Evolutionary conservation across 768 basidiomycete genomes (phyloP), one percentile per base, ranked within the genome.

Genomic region (Collybia sordida): DNA sequence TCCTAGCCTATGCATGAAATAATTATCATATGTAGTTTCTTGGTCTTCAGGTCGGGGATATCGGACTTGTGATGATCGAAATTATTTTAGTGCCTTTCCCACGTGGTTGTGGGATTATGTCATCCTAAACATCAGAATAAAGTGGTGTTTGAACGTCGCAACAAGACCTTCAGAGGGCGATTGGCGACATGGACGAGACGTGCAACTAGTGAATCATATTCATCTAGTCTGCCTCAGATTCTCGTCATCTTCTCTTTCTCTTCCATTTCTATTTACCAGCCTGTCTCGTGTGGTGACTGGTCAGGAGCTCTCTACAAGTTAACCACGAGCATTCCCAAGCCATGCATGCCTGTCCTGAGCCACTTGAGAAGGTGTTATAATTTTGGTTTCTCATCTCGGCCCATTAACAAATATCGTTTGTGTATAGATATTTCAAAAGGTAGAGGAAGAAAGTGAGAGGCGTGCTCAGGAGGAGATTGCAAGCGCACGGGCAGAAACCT

Each of bases 401-500:
- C 19, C 19, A 7, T 24, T 46, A 18, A 42, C 11, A 22, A 31
- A 31, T 14, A 31, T 31, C 9, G 14, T 31, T 6, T 3, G 23
- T 41, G 2, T 28, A 15, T 28, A 60, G 56, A 48, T 54, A 18
- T 60, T 58, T 43, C 51, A 56, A 48, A 53, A 52, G 18, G 54
- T 58, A 11, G 52, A 57, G 42, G 49, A 55, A 41, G 52, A 55
- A 45, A 52, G 41, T 27, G 59, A 58, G 35, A 52, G 50, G 50
- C 53, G 57, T 28, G 49, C 55, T 46, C 44, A 19, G 31, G 54
- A 55, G 47, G 49, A 48, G 31, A 18, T 31, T 37, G 38, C 27
- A 24, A 47, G 25, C 36, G 50, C 35, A 42, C 37, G 12, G 19
- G 31, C 23, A 40, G 43, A 41, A 47, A 14, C 36, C 7, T 28